A percentile compares a stretch with the other conserved stretches of the same genome.
phyloP scores from a whole-genome alignment of 2,329 filamentous ascomycete genomes.

The Talaromyces sp. region DNA sequence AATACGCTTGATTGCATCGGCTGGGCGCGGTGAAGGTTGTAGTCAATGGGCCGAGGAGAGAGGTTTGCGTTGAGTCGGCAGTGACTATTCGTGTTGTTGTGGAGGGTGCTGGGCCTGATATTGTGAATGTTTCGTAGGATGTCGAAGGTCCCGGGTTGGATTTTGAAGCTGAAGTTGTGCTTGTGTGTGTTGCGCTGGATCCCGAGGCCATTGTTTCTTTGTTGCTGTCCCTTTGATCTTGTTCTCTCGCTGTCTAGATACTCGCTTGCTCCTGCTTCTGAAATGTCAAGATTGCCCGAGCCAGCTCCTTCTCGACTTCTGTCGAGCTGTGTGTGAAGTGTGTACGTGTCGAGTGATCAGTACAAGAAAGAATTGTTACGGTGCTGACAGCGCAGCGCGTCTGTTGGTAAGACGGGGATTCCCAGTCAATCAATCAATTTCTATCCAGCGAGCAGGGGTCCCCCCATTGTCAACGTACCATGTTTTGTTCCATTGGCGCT shows the following conservation, averaged over 20 bases:
- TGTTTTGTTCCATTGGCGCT: not conserved
- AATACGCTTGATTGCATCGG: slow-evolving; percentile 8
- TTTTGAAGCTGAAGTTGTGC: not conserved
- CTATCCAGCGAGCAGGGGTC: not conserved
- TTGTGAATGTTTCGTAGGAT: not conserved
- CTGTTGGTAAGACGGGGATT: not conserved
- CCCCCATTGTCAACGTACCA: not conserved
- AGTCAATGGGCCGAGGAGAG: slow-evolving; percentile 5
- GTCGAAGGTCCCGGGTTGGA: not conserved
- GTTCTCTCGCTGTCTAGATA: too few relatives aligned
- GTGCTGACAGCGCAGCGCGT: not conserved
- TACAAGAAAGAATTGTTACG: not conserved
- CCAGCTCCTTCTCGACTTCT: not conserved
- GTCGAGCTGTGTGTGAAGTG: not conserved
- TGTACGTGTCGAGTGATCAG: not conserved
- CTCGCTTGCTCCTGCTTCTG: not conserved
- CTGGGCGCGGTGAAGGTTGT: slow-evolving; percentile 12
- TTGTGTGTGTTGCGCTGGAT: not conserved
- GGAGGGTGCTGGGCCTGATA: not conserved
- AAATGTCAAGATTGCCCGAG: not conserved
- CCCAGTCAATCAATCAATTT: not conserved
- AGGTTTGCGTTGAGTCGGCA: not conserved
- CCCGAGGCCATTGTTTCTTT: not conserved
- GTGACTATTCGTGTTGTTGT: not conserved
- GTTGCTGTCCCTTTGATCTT: not conserved